Percentiles rank a stretch among this genome's conserved stretches.
phyloP scores from a whole-genome alignment of 768 basidiomycete species.

The Mycena vitilis region DNA sequence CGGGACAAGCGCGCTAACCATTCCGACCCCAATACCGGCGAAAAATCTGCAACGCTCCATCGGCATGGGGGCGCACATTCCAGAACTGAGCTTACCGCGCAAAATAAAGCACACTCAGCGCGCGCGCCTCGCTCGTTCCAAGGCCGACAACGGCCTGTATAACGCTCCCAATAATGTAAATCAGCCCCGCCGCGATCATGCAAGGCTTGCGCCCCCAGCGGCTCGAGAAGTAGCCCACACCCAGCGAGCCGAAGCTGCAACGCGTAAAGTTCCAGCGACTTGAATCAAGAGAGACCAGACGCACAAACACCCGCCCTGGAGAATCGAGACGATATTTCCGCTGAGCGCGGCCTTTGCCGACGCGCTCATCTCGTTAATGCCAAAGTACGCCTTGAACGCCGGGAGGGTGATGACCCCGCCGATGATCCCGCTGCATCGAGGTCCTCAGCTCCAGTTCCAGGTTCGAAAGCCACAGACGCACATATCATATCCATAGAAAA shows the following conservation, averaged over 20 bases:
- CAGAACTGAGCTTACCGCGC: slow-evolving; percentile 12
- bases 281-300: no score
- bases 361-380: slow-evolving; percentile 52
- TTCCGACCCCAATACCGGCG: slow-evolving; percentile 72
- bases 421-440: slow-evolving; percentile 49
- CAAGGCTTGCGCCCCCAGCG: slow-evolving; percentile 62
- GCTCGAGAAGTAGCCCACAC: slow-evolving; percentile 52
- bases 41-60: slow-evolving; percentile 60
- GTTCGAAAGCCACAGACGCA: background rate
- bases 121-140: slow-evolving; percentile 37
- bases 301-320: slow-evolving; percentile 63
- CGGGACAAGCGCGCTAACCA: slow-evolving; percentile 62
- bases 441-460: background rate
- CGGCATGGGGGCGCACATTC: slow-evolving; percentile 36
- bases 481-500: slow-evolving; percentile 65
- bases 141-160: slow-evolving; percentile 60
- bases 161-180: slow-evolving; percentile 61
- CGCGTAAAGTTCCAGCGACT: background rate
- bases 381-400: slow-evolving; percentile 64
- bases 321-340: slow-evolving; percentile 63
- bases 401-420: slow-evolving; percentile 60
- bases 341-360: slow-evolving; percentile 54
- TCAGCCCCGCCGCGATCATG: slow-evolving; percentile 57
- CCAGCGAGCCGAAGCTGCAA: slow-evolving; percentile 58
- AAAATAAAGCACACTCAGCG: slow-evolving; percentile 27